Evolutionary conservation across 129 eudicot species (phyloP).

Genomic region (Logfia minima): DNA sequence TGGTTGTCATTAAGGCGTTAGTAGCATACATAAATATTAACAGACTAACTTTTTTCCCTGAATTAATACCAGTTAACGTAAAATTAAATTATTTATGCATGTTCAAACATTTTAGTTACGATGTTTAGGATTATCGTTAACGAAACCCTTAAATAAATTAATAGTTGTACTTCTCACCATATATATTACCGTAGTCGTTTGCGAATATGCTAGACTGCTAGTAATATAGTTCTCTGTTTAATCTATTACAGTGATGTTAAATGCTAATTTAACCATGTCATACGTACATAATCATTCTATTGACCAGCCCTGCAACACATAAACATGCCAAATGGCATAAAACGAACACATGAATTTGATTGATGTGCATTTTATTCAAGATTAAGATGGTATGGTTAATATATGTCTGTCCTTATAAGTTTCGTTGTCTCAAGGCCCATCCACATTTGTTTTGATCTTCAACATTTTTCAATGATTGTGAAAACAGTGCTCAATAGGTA

Average conservation of each 20-base stretch:
- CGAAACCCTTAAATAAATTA: neutral
- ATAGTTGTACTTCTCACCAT: neutral
- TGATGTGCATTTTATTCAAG: neutral
- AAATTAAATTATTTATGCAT: no score
- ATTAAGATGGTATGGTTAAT: slow-evolving; percentile 1
- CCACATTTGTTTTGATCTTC: slow-evolving; percentile 16
- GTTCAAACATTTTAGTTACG: no score
- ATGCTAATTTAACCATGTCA: neutral
- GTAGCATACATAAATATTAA: no score
- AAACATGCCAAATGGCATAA: slow-evolving; percentile 32
- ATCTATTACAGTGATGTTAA: neutral
- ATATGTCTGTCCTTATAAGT: slow-evolving; percentile 11
- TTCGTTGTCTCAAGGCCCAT: slow-evolving; percentile 20
- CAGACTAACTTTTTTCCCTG: no score
- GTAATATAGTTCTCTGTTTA: neutral
- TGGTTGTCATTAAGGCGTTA: no score
- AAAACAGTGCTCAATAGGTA: slow-evolving; percentile 2
- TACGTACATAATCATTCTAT: slow-evolving; percentile 14
- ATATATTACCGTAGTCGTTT: neutral
- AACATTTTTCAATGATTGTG: neutral
- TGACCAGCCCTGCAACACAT: slow-evolving; percentile 12
- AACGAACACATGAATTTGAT: slow-evolving; percentile 1
- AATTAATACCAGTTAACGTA: no score
- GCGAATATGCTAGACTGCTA: no score
- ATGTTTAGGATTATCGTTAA: no score